phyloP scores from a whole-genome alignment of 345 rosid species.

The Combretum micranthum region DNA sequence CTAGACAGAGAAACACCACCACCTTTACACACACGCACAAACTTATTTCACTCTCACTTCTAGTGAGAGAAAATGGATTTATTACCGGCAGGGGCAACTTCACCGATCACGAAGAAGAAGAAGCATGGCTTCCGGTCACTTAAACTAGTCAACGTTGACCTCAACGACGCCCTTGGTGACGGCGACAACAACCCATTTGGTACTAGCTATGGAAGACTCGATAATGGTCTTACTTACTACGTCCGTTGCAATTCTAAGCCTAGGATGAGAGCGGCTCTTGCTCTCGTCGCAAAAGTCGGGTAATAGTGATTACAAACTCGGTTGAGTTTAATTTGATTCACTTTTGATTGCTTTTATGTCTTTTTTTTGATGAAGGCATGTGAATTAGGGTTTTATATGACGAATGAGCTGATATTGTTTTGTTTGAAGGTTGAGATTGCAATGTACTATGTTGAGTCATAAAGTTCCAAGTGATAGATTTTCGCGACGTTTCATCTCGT shows the following conservation, averaged over 20 bases:
- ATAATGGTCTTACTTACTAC: constrained; percentile 78
- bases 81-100: constrained; percentile 47
- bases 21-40: background rate
- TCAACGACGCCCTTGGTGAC: constrained; percentile 41
- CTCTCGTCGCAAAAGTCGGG: constrained; percentile 89
- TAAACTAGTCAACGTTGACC: constrained; percentile 57
- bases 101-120: constrained; percentile 48
- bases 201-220: constrained; percentile 71
- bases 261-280: constrained; percentile 79
- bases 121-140: constrained; percentile 80
- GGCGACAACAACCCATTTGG: constrained; percentile 40
- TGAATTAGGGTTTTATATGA: background rate
- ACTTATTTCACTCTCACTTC: background rate
- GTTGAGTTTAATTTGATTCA: background rate
- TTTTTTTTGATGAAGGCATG: background rate
- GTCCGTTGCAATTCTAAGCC: constrained; percentile 86
- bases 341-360: background rate
- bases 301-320: constrained; percentile 6
- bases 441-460: background rate
- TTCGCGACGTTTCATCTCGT: too few species aligned
- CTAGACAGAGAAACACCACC: too few species aligned
- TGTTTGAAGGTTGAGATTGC: too few species aligned
- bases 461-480: too few species aligned
- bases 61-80: constrained; percentile 41
- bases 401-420: too few species aligned